Base-by-base conservation (phyloP, 2,329 filamentous ascomycete species). In the Clonostachys chloroleuca region DNA sequence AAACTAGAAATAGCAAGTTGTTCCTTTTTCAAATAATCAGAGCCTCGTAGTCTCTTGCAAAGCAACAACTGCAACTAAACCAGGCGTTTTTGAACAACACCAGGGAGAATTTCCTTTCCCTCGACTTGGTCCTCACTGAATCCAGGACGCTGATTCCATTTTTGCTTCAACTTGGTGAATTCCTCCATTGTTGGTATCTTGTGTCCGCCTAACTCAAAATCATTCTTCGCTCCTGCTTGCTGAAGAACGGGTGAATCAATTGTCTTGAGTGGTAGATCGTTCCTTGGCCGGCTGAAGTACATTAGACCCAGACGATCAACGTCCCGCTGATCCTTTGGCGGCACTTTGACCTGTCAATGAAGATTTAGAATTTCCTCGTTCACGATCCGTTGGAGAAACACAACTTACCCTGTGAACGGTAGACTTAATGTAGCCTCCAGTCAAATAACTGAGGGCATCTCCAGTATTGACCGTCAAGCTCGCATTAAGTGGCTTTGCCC, bases 391-490 rank as follows among this genome's bases (percentile, higher is more conserved):
- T 30, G 24, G 24, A 30, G 24, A 30, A 30, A 30, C 8, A 30
- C 4, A 30, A 39, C 36, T 39, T 18, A 64, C 64, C 3, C 69
- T 56, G 52, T 73, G 70, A 1, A 73, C 58, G 0, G 64, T 68
- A 1, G 67, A 70, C 54, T 72, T 71, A 24, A 73, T 57, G 44
- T 72, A 72, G 0, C 73, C 73, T 3, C 73, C 73, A 0, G 75
- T 78, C 12, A 78, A 54, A 17, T 71, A 70, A 4, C 69, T 72
- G 35, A 78, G 53, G 0, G 74, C 68, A 52, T 79, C 75, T 6
- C 70, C 72, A 0, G 74, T 70, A 44, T 78, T 79, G 34, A 78
- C 73, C 0, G 74, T 77, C 9, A 79, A 67, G 1, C 71, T 77
- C 0, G 71, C 75, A 7, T 74, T 65, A 3, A 75, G 66, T 1